Base-by-base conservation (phyloP, 108 stramenopile species). In the Nitzschia sp. region DNA sequence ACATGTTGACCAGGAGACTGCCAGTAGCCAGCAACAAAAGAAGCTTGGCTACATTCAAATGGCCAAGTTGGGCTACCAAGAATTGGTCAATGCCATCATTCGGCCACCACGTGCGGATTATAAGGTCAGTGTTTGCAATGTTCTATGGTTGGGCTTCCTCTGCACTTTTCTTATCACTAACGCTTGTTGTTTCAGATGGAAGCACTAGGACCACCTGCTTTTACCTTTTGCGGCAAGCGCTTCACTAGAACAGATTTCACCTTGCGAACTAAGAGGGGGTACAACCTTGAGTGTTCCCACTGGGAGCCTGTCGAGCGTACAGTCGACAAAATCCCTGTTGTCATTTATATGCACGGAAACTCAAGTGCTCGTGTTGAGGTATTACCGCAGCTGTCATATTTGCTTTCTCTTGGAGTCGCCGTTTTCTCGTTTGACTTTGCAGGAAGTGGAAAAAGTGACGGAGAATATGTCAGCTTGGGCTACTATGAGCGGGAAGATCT, bases 381-480 rank as follows among this genome's bases (percentile, higher is more conserved):
- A 11, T 64, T 93, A 43, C 90, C 94, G 21, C 92, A 90, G 65
- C 77, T 99, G 10, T 86, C 92, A 6, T 85, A 96, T 41, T 73
- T 97, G 6, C 87, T 99, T 9, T 75, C 83, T 10, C 73, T 97
- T 26, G 99, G 99, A 34, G 77, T 95, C 62, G 88, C 91, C 21
- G 90, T 99, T 25, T 95, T 99, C 71, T 86, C 96, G 7, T 96
- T 99, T 67, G 99, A 99, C 77, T 99, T 97, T 84, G 95, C 94
- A 38, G 99, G 99, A n/a, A 90, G 87, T 51, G 99, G 99, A 15
- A 90, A 84, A 70, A 86, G 83, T 50, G 99, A 96, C 55, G 97
- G 99, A 42, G 96, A 98, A 53, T 92, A 97, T 76, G 98, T 98
- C 12, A 87, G 91, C 67, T 83, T 99, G 69, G 99, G 97, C 39